Evolutionary conservation across 2,329 filamentous ascomycete species (phyloP).

Genomic region (Cryphonectria radicalis): DNA sequence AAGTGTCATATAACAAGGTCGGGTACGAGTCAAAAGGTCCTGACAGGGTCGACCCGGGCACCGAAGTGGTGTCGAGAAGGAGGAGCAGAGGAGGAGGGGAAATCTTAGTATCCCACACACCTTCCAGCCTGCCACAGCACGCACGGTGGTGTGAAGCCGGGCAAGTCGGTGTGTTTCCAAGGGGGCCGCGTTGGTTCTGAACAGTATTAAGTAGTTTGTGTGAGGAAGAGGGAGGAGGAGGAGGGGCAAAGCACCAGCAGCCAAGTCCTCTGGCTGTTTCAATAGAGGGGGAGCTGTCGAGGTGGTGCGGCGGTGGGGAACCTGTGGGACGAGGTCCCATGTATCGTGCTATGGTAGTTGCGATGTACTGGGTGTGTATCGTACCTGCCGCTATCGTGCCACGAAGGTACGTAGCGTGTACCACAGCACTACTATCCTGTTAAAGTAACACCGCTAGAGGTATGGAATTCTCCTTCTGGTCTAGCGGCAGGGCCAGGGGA

Average conservation of each 20-base stretch:
- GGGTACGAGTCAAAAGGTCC: not conserved
- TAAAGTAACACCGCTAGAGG: not conserved
- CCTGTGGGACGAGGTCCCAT: constrained; percentile 21
- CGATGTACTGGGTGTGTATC: not conserved
- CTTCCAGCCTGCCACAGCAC: constrained; percentile 13
- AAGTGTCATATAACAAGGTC: constrained; percentile 7
- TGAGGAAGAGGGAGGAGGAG: constrained; percentile 13
- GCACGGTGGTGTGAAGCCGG: constrained; percentile 24
- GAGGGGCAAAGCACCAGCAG: constrained; percentile 19
- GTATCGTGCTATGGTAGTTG: not conserved
- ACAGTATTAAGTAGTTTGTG: constrained; percentile 20
- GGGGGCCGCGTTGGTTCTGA: constrained; percentile 8
- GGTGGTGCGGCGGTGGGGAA: constrained; percentile 12
- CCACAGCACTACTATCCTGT: not conserved
- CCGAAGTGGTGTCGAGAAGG: not conserved
- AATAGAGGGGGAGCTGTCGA: constrained; percentile 24
- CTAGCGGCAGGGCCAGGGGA: constrained; percentile 14
- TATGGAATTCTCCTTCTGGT: constrained; percentile 17
- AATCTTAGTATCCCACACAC: constrained; percentile 6
- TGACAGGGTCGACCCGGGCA: constrained; percentile 22
- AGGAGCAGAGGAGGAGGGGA: not conserved
- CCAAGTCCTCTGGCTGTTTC: constrained; percentile 26
- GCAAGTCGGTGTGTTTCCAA: constrained; percentile 15
- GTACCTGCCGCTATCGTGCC: not conserved
- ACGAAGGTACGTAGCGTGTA: not conserved